Conservation (phyloP, 1,139 yeast genomes). For the Geotrichum aggregatum region DNA sequence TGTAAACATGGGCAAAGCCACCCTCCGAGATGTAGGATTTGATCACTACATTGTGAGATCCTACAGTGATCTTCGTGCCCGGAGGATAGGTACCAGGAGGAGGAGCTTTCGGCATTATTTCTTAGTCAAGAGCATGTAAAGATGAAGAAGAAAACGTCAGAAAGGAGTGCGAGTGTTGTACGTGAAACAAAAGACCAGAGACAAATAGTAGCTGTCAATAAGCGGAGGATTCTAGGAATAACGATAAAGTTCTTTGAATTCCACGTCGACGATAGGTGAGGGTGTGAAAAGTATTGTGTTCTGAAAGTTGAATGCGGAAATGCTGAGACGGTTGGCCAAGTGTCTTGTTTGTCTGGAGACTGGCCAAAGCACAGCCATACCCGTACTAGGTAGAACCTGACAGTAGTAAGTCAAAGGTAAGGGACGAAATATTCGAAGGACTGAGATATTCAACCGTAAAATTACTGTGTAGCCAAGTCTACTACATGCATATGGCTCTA, state of each 20-base stretch:
- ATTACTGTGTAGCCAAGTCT: no score
- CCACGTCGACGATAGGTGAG: neutral
- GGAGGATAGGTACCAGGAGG: slow-evolving; percentile 55
- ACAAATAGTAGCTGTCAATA: neutral
- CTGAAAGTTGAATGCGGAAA: neutral
- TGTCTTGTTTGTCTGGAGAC: neutral
- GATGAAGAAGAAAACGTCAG: neutral
- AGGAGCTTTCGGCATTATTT: slow-evolving; percentile 23
- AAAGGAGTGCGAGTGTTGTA: neutral
- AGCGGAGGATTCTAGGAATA: neutral
- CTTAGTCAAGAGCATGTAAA: slow-evolving; percentile 1
- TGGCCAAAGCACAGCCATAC: neutral
- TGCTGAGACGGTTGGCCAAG: neutral
- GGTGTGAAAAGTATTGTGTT: neutral
- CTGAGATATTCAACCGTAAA: neutral
- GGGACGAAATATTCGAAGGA: neutral
- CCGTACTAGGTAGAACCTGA: no score
- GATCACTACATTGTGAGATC: slow-evolving; percentile 57
- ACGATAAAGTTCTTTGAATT: neutral
- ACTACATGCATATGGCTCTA: no score
- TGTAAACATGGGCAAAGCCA: slow-evolving; percentile 78
- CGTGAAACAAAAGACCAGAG: neutral
- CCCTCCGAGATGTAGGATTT: slow-evolving; percentile 63
- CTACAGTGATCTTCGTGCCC: slow-evolving; percentile 63
- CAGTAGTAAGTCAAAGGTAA: neutral